Evolutionary conservation across 2,329 filamentous ascomycete species (phyloP).

Genomic region (Hypoxylon sp.): DNA sequence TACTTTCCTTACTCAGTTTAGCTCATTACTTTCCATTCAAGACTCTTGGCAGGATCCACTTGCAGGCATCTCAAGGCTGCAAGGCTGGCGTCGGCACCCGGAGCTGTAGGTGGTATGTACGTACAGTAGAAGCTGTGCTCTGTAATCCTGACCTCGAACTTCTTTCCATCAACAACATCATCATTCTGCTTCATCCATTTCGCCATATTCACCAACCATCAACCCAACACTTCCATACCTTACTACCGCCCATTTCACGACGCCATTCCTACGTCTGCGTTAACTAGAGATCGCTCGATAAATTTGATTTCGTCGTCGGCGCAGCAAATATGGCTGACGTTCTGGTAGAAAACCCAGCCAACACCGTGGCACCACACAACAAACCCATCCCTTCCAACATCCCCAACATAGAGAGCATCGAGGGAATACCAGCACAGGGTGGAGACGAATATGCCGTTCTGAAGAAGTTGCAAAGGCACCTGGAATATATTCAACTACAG

Average conservation of each 20-base stretch:
- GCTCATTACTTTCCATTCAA: neutral
- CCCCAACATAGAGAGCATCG: constrained; percentile 88
- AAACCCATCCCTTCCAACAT: constrained; percentile 82
- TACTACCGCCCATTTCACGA: neutral
- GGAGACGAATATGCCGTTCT: constrained; percentile 93
- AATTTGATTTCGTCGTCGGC: constrained; percentile 3
- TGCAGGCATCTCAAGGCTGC: constrained; percentile 38
- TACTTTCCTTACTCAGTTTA: constrained; percentile 21
- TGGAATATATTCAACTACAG: constrained; percentile 98
- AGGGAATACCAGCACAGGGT: constrained; percentile 81
- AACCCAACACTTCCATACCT: constrained; percentile 1
- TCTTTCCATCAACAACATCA: constrained; percentile 17
- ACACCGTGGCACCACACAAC: constrained; percentile 78
- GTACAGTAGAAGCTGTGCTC: no score
- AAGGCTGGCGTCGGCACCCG: constrained; percentile 44
- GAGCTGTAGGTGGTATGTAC: constrained; percentile 19
- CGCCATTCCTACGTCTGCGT: neutral
- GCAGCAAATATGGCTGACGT: constrained; percentile 79
- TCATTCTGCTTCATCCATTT: constrained; percentile 1
- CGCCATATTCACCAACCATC: constrained; percentile 9
- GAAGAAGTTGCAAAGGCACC: constrained; percentile 95
- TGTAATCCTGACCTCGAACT: no score
- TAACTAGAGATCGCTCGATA: neutral
- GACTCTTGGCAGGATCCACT: constrained; percentile 20
- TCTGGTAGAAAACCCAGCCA: constrained; percentile 81